Percentiles rank a stretch among this genome's conserved stretches.
Evolutionary conservation across 2,329 filamentous ascomycete species (phyloP).

Genomic region (Diplocarpon rosae): DNA sequence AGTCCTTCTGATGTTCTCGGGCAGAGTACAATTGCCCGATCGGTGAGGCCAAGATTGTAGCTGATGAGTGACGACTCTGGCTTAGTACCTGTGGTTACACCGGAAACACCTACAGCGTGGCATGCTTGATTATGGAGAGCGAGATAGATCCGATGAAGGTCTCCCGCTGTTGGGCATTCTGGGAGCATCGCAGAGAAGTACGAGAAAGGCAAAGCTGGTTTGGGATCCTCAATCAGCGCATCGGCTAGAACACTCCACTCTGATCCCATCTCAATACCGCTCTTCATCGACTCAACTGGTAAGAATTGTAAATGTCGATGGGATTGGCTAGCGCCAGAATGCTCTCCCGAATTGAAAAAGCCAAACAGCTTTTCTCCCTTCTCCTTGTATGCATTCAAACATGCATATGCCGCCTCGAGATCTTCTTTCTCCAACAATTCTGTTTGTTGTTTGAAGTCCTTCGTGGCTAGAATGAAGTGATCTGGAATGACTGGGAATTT

Average conservation of each 20-base stretch:
- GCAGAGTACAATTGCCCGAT: conserved; percentile 39
- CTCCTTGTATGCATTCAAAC: conserved; percentile 37
- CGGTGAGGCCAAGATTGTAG: conserved; percentile 53
- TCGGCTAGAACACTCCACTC: conserved; percentile 43
- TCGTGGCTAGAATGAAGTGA: conserved; percentile 63
- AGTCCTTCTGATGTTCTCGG: conserved; percentile 43
- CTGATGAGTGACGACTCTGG: conserved; percentile 36
- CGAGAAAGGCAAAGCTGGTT: conserved; percentile 22
- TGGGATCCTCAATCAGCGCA: conserved; percentile 19
- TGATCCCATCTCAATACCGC: conserved; percentile 29
- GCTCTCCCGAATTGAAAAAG: conserved; percentile 48
- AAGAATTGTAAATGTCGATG: conserved; percentile 65
- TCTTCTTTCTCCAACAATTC: conserved; percentile 50
- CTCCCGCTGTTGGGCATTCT: conserved; percentile 7
- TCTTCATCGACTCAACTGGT: conserved; percentile 51
- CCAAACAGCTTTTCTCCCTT: conserved; percentile 34
- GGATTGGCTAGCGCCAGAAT: conserved; percentile 61
- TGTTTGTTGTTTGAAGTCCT: conserved; percentile 51
- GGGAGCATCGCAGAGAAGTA: conserved; percentile 22
- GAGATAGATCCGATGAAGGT: conserved; percentile 21
- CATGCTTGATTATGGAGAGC: conserved; percentile 19
- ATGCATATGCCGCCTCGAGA: conserved; percentile 49
- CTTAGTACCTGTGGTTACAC: not conserved
- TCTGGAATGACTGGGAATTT: conserved; percentile 62
- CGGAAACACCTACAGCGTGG: not conserved